These are phyloP conservation scores for Lactarius trivialis DNA, from an alignment of 768 basidiomycete genomes.

Conservation along the genomic window DNA sequence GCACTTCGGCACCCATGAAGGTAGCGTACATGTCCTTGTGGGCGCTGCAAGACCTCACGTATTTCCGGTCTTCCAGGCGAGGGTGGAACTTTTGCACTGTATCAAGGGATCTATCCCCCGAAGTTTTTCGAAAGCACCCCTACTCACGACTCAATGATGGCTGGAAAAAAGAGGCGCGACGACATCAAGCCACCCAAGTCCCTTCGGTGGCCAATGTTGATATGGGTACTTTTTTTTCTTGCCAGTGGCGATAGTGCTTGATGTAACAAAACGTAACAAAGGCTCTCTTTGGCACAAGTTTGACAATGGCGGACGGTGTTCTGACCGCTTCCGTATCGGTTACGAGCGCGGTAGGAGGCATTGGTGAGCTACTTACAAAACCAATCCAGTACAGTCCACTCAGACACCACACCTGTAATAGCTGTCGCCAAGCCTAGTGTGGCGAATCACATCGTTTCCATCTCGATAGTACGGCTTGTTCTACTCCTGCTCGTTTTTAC, in stretches of 20 bases:
- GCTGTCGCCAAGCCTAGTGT: slow-evolving; percentile 51
- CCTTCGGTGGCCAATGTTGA: slow-evolving; percentile 44
- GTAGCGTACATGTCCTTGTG: slow-evolving; percentile 24
- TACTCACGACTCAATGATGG: slow-evolving; percentile 23
- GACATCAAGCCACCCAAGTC: slow-evolving; percentile 23
- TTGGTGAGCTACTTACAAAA: slow-evolving; percentile 26
- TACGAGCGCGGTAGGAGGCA: slow-evolving; percentile 59
- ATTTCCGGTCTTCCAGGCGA: slow-evolving; percentile 38
- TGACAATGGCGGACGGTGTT: slow-evolving; percentile 63
- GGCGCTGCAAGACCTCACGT: background rate
- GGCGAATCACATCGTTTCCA: slow-evolving; percentile 39
- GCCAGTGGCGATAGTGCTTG: background rate
- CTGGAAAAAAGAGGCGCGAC: slow-evolving; percentile 1
- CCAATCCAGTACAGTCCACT: background rate
- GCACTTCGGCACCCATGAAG: slow-evolving; percentile 45
- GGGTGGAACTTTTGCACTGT: slow-evolving; percentile 62
- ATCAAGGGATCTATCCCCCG: slow-evolving; percentile 54
- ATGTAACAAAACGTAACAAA: slow-evolving; percentile 23
- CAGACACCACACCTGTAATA: background rate
- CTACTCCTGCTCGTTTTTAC: background rate
- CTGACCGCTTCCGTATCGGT: slow-evolving; percentile 67
- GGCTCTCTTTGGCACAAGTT: slow-evolving; percentile 57
- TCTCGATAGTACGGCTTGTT: slow-evolving; percentile 47
- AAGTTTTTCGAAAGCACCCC: slow-evolving; percentile 20
- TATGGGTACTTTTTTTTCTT: slow-evolving; percentile 38